Conservation (phyloP, 2,329 filamentous ascomycete genomes). For the Ophiostoma sp. region DNA sequence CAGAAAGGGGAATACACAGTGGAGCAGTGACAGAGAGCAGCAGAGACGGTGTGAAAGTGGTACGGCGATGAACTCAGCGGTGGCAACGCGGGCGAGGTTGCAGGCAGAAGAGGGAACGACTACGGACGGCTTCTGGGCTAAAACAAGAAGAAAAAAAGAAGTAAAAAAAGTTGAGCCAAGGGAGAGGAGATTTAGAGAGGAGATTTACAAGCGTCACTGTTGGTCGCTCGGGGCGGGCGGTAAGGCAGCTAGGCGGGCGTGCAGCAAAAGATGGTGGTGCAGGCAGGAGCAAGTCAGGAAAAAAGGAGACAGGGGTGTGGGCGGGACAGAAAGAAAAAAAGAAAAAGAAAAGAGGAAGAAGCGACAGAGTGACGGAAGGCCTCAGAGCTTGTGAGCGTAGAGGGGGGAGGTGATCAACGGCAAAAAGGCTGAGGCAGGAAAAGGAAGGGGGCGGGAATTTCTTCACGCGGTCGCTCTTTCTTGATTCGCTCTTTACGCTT, state of each 20-base stretch:
- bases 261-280: conserved; percentile 14
- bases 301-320: conserved; percentile 22
- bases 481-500: not conserved
- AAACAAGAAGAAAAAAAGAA: conserved; percentile 16
- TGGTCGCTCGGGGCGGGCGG: conserved; percentile 28
- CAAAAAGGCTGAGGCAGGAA: conserved; percentile 22
- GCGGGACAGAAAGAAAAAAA: not conserved
- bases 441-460: conserved; percentile 27
- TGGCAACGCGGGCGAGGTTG: conserved; percentile 24
- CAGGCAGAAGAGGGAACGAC: conserved; percentile 26
- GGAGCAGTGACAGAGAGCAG: not conserved
- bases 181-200: conserved; percentile 21
- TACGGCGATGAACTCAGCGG: conserved; percentile 22
- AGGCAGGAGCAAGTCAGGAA: not conserved
- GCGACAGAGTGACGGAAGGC: conserved; percentile 7
- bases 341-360: conserved; percentile 6
- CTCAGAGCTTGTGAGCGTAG: not conserved
- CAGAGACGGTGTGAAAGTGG: conserved; percentile 22
- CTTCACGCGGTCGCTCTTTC: not conserved
- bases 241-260: conserved; percentile 27
- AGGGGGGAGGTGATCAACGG: not conserved
- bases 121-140: conserved; percentile 6
- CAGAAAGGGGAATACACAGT: not conserved
- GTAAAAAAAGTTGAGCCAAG: conserved; percentile 8
- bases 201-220: conserved; percentile 28